Conservation (phyloP, 371 early-diverging fungal species). For the Rhizopus sp. region DNA sequence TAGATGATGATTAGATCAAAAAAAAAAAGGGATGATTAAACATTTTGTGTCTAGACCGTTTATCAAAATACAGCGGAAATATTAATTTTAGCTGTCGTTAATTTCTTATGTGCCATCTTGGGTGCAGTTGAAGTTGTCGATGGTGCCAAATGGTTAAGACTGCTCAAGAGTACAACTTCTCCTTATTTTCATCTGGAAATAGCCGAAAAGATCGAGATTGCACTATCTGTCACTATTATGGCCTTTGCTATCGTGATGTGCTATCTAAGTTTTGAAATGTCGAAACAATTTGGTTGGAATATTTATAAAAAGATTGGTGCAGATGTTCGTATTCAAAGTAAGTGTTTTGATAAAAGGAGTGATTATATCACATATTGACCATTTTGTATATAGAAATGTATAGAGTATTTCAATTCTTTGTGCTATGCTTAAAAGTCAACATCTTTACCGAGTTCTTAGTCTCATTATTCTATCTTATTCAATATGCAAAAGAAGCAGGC, state of each 20-base stretch:
- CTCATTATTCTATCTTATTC: slow-evolving; percentile 48
- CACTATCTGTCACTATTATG: slow-evolving; percentile 36
- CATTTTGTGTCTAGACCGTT: slow-evolving; percentile 32
- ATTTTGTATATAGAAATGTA: slow-evolving; percentile 42
- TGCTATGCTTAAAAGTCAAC: slow-evolving; percentile 47
- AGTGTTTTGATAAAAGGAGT: background rate
- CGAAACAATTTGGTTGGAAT: slow-evolving; percentile 43
- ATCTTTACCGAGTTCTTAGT: slow-evolving; percentile 50
- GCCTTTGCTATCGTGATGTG: slow-evolving; percentile 31
- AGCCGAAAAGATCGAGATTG: slow-evolving; percentile 47
- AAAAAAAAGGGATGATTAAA: background rate
- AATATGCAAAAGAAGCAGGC: slow-evolving; percentile 25
- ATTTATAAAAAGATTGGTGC: slow-evolving; percentile 43
- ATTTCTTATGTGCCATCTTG: slow-evolving; percentile 45
- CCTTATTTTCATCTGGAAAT: slow-evolving; percentile 23
- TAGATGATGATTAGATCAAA: background rate
- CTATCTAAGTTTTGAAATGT: slow-evolving; percentile 38
- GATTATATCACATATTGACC: background rate
- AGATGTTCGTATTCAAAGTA: slow-evolving; percentile 35
- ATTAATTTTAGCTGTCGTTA: slow-evolving; percentile 43
- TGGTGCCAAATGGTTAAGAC: slow-evolving; percentile 42
- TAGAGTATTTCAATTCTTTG: slow-evolving; percentile 51
- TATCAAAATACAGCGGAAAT: slow-evolving; percentile 51
- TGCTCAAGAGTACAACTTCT: slow-evolving; percentile 21
- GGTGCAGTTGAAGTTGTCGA: slow-evolving; percentile 50